Percentiles rank a stretch among this genome's conserved stretches.
phyloP scores from a whole-genome alignment of 2,329 filamentous ascomycete species.

The Orbilia blumenaviensis region DNA sequence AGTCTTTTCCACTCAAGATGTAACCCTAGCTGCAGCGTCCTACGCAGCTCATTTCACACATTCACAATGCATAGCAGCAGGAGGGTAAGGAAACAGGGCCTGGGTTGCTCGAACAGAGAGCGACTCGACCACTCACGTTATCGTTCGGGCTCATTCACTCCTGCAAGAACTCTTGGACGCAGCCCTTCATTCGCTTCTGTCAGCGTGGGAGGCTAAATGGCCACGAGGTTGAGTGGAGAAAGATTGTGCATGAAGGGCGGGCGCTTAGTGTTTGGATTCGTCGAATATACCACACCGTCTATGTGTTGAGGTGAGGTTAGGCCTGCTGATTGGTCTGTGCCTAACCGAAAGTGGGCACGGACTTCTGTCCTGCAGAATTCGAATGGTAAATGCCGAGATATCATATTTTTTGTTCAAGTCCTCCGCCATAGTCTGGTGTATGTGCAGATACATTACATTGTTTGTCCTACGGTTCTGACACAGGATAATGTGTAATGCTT shows the following conservation, averaged over 20 bases:
- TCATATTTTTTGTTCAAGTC: conserved; percentile 1
- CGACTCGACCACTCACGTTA: not conserved
- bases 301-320: conserved; percentile 47
- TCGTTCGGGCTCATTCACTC: conserved; percentile 36
- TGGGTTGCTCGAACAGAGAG: not conserved
- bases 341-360: conserved; percentile 39
- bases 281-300: conserved; percentile 38
- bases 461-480: not conserved
- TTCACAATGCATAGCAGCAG: conserved; percentile 25
- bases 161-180: conserved; percentile 23
- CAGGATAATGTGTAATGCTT: not conserved
- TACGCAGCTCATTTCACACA: conserved; percentile 43
- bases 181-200: conserved; percentile 46
- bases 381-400: conserved; percentile 30
- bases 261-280: conserved; percentile 45
- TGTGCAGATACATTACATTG: no score
- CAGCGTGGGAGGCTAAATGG: conserved; percentile 51
- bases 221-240: conserved; percentile 43
- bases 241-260: conserved; percentile 25
- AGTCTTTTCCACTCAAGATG: conserved; percentile 34
- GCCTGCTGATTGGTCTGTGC: conserved; percentile 53
- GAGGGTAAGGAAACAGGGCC: not conserved
- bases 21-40: conserved; percentile 41
- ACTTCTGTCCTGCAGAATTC: conserved; percentile 26
- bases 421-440: no score